These are phyloP conservation scores for Starmera dryadoides DNA, from an alignment of 805 yeast species.

Conservation along the genomic window DNA sequence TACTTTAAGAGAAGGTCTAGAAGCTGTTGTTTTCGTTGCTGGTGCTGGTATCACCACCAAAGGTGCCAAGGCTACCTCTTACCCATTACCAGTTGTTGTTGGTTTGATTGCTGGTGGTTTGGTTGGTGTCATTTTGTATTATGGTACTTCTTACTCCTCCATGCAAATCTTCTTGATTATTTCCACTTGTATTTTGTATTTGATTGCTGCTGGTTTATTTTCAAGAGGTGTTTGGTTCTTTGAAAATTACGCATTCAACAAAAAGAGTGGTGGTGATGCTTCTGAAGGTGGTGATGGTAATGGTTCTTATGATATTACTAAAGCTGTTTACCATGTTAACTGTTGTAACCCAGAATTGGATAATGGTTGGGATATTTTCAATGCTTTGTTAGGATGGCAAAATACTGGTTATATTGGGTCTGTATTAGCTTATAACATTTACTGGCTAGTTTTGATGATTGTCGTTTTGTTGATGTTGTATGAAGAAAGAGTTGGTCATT, in stretches of 20 bases:
- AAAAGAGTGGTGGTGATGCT: constrained; percentile 86
- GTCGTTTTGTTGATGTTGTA: constrained; percentile 56
- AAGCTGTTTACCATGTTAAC: constrained; percentile 91
- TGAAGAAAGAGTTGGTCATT: constrained; percentile 80
- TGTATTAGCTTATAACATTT: constrained; percentile 77
- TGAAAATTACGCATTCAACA: constrained; percentile 58
- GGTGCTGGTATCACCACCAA: constrained; percentile 76
- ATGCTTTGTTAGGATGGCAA: constrained; percentile 94
- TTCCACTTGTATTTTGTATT: constrained; percentile 83
- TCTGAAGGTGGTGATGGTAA: constrained; percentile 91
- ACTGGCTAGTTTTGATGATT: constrained; percentile 70
- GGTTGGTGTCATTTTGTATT: constrained; percentile 68
- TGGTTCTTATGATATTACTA: constrained; percentile 80
- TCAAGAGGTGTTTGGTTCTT: constrained; percentile 92
- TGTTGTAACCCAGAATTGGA: constrained; percentile 92
- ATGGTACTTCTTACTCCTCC: constrained; percentile 77
- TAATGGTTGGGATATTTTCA: constrained; percentile 96
- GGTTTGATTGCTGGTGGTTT: constrained; percentile 76
- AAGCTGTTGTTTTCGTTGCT: constrained; percentile 93
- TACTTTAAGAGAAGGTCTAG: constrained; percentile 92
- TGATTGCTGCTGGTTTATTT: constrained; percentile 88
- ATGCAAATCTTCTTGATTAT: constrained; percentile 80
- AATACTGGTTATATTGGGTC: constrained; percentile 94
- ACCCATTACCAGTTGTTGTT: constrained; percentile 88
- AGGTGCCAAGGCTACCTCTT: constrained; percentile 54